Evolutionary conservation across 2,329 filamentous ascomycete species (phyloP).

Genomic region (Anthostomella pinea): DNA sequence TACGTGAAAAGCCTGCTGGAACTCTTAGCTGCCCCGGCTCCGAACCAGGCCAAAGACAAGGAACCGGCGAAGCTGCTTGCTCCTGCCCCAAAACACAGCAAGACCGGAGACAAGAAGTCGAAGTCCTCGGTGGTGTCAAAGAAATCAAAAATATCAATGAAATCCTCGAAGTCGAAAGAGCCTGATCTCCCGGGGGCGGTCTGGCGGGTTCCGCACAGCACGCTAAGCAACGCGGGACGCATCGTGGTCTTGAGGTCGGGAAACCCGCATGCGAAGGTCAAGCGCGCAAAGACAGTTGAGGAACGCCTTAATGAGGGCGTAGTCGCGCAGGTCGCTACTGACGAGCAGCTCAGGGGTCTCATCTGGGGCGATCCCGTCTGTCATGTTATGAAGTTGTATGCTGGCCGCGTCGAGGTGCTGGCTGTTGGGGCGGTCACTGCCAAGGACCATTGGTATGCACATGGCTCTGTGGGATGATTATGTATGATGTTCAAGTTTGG

Average conservation of each 20-base stretch:
- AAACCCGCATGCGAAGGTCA: slow-evolving; percentile 35
- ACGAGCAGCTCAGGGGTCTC: slow-evolving; percentile 65
- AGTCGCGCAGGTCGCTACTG: slow-evolving; percentile 64
- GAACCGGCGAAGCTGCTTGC: slow-evolving; percentile 16
- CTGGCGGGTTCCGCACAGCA: slow-evolving; percentile 65
- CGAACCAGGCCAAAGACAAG: slow-evolving; percentile 28
- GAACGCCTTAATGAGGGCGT: slow-evolving; percentile 57
- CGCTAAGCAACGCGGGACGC: slow-evolving; percentile 67
- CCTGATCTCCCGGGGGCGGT: slow-evolving; percentile 34
- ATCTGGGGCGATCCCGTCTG: slow-evolving; percentile 81
- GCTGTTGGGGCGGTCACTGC: slow-evolving; percentile 65
- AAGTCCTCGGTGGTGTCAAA: slow-evolving; percentile 23
- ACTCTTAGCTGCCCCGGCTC: slow-evolving; percentile 62
- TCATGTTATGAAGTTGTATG: slow-evolving; percentile 79
- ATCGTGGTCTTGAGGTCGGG: slow-evolving; percentile 64
- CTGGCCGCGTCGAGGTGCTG: slow-evolving; percentile 65
- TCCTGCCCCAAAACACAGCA: too few species aligned
- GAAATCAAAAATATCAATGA: slow-evolving; percentile 27
- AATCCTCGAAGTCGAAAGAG: slow-evolving; percentile 16
- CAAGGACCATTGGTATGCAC: slow-evolving; percentile 24
- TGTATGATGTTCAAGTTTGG: slow-evolving; percentile 1
- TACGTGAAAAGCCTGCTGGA: slow-evolving; percentile 73
- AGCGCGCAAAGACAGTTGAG: slow-evolving; percentile 46
- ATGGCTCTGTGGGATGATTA: slow-evolving; percentile 3
- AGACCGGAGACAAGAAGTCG: slow-evolving; percentile 27